Percentiles rank a stretch among this genome's conserved stretches.
These are phyloP conservation scores for Cadophora malorum DNA, from an alignment of 2,329 filamentous ascomycete genomes.

Conservation along the genomic window DNA sequence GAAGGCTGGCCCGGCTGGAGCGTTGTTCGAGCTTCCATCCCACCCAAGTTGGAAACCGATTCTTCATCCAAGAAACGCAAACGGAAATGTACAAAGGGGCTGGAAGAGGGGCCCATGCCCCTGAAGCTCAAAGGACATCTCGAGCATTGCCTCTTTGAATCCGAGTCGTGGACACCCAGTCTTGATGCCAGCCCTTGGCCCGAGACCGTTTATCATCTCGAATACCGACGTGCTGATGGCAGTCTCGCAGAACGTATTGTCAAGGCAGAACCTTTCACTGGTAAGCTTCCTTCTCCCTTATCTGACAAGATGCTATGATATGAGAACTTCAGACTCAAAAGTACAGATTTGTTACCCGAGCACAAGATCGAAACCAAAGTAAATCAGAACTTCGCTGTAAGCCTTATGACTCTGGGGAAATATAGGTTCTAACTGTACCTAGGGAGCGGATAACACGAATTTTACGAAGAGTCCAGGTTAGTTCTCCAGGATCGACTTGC, in stretches of 20 bases:
- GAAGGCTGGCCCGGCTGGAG: slow-evolving; percentile 2
- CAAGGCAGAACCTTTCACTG: slow-evolving; percentile 3
- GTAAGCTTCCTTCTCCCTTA: slow-evolving; percentile 4
- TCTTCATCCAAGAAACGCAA: slow-evolving; percentile 10
- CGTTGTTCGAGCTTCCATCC: background rate
- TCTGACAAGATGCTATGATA: background rate
- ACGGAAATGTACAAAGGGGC: slow-evolving; percentile 12
- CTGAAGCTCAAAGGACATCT: slow-evolving; percentile 4
- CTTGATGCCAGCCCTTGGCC: background rate
- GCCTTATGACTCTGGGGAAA: too few species aligned
- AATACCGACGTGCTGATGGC: slow-evolving; percentile 3
- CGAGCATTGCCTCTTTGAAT: background rate
- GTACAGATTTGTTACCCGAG: background rate
- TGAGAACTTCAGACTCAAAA: background rate
- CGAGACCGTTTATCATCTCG: slow-evolving; percentile 4
- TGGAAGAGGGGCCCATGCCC: slow-evolving; percentile 8
- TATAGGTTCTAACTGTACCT: too few species aligned
- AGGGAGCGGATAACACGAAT: too few species aligned
- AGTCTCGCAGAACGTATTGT: background rate
- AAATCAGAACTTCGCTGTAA: background rate
- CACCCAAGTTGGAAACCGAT: background rate
- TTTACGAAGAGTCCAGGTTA: too few species aligned
- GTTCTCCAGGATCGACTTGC: background rate
- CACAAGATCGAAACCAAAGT: background rate
- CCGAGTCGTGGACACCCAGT: background rate